phyloP scores from a whole-genome alignment of 495 filamentous ascomycete species.

The Daldinia bambusicola region DNA sequence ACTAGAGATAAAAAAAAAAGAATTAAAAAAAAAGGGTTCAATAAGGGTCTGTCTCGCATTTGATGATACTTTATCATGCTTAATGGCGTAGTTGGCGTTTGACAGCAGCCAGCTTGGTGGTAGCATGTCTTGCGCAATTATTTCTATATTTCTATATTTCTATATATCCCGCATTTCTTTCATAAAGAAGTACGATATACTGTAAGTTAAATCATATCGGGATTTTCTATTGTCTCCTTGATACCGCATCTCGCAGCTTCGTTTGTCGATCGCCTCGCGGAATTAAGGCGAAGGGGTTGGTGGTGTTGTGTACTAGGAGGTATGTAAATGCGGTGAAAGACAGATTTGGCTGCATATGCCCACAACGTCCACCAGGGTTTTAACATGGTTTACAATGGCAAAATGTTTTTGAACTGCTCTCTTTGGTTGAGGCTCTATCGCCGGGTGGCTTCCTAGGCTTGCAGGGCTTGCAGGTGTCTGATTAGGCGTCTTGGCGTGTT shows the following conservation, averaged over 20 bases:
- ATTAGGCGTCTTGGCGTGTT: constrained; percentile 15
- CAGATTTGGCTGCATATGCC: not conserved
- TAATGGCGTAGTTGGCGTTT: constrained; percentile 43
- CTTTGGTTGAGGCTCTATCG: constrained; percentile 33
- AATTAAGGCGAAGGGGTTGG: not conserved
- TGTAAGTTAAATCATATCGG: not conserved
- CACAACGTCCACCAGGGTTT: not conserved
- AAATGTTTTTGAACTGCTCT: constrained; percentile 3
- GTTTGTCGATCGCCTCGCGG: constrained; percentile 26
- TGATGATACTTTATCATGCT: constrained; percentile 20
- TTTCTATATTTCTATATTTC: not conserved
- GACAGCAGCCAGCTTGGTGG: constrained; percentile 9
- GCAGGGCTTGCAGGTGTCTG: constrained; percentile 19
- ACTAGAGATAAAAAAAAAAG: not conserved
- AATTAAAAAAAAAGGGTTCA: not conserved
- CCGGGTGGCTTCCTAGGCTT: constrained; percentile 22
- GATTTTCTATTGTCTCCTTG: constrained; percentile 9
- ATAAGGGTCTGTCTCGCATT: constrained; percentile 10
- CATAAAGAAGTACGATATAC: no score
- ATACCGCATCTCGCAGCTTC: constrained; percentile 26
- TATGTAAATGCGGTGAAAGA: constrained; percentile 12
- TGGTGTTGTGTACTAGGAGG: not conserved
- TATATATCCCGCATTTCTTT: no score
- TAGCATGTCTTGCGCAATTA: constrained; percentile 11
- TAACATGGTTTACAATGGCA: not conserved